Evolutionary conservation across 2,329 filamentous ascomycete genomes (phyloP), one percentile per base, ranked within the genome.

Genomic region (Phyllosticta paracitricarpa): DNA sequence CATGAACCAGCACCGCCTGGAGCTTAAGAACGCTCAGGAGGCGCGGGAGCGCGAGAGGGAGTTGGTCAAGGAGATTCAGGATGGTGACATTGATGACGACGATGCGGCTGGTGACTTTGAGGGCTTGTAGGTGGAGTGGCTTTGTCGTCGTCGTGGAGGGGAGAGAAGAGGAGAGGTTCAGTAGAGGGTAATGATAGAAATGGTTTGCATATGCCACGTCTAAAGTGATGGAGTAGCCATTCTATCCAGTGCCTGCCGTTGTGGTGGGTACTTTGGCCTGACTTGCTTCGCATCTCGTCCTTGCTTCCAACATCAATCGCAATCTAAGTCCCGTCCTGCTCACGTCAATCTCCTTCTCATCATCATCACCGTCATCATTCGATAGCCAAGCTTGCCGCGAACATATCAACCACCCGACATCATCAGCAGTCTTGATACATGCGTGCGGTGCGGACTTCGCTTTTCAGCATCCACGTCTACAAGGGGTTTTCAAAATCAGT

Each of bases 41-140:
- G 94, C 94, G n/a, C 84, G 94, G 57, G 94, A 99, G 75, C 84
- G 94, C 22, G 94, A 99, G 80, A 84, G 94, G 19, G 94, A 99
- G 77, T 85, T 99, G 81, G 94, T 92, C 65, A 97, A 97, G 82
- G 94, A 99, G 81, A 97, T 99, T 72, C 91, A 96, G 76, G 94
- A 97, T 67, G 94, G 93, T 22, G 94, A 99, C 71, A 83, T 96
- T 75, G 94, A 97, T 69, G 94, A 97, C 69, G 94, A 97, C 71
- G 94, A 97, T 78, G 87, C 95, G 56, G 91, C 90, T 59, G 93
- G 91, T 62, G 93, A 97, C 71, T 97, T 97, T 76, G 94, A 97
- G 70, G 93, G 91, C 69, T 91, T 97, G 82, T 97, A 88, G 84
- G 61, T 12, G 51, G 22, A 19, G 35, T 3, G 8, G n/a, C n/a